Percentiles rank a stretch among this genome's conserved stretches.
These are phyloP conservation scores for Pestalotiopsis sp. DNA, from an alignment of 2,329 filamentous ascomycete genomes.

Conservation along the genomic window DNA sequence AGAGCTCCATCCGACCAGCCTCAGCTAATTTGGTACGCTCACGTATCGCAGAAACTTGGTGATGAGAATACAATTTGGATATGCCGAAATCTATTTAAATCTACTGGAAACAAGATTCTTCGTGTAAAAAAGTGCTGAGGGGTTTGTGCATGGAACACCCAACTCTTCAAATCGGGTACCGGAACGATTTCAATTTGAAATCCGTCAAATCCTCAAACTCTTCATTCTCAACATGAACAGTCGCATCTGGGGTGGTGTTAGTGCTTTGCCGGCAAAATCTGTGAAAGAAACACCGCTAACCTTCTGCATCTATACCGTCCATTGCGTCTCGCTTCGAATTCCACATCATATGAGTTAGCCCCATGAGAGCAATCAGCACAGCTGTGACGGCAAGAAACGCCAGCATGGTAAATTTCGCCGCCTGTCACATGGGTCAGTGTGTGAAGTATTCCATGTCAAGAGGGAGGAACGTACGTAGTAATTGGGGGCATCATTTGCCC, in stretches of 20 bases:
- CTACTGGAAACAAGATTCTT: background rate
- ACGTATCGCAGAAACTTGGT: too few species aligned
- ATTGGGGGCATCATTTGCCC: background rate
- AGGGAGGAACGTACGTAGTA: background rate
- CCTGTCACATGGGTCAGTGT: background rate
- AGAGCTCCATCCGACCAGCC: too few species aligned
- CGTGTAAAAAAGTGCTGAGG: background rate
- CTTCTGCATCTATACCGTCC: background rate
- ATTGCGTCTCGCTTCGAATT: background rate
- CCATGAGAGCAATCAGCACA: background rate
- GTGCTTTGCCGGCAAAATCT: background rate
- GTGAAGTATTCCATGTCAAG: too few species aligned
- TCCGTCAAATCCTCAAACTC: constrained; percentile 6
- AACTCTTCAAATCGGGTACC: background rate
- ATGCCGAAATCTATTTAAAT: too few species aligned
- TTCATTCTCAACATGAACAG: background rate
- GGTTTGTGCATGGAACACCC: too few species aligned
- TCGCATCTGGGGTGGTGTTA: background rate
- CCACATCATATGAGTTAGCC: background rate
- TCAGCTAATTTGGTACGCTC: too few species aligned
- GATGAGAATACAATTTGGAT: too few species aligned
- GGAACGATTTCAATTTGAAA: background rate
- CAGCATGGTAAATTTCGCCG: constrained; percentile 4
- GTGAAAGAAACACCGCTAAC: background rate
- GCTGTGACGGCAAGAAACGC: constrained; percentile 4